These are phyloP conservation scores for Colletotrichum echinochloae DNA, from an alignment of 2,329 filamentous ascomycete species.

Conservation along the genomic window DNA sequence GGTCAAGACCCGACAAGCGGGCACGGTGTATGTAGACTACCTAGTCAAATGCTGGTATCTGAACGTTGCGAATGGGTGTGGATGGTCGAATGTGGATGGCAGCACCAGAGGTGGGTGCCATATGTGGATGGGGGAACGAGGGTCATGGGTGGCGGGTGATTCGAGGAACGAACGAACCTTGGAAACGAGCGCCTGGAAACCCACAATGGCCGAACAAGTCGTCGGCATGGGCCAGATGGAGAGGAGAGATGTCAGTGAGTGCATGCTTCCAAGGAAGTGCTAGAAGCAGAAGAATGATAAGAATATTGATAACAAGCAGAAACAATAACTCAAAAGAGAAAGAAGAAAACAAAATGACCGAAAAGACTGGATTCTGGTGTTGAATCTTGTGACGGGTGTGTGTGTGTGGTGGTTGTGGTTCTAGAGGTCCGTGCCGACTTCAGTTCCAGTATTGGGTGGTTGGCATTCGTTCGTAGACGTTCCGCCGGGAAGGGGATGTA, in stretches of 20 bases:
- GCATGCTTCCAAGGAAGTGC: neutral
- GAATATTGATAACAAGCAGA: no score
- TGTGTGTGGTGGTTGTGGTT: constrained; percentile 9
- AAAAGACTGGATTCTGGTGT: neutral
- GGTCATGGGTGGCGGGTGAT: neutral
- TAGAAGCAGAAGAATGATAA: neutral
- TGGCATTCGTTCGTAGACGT: constrained; percentile 4
- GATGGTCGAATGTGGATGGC: neutral
- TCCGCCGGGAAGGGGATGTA: neutral
- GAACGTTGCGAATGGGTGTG: neutral
- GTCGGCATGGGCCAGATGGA: neutral
- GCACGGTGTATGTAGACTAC: constrained; percentile 21
- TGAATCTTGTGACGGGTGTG: neutral
- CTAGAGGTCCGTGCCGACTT: constrained; percentile 16
- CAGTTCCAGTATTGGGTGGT: neutral
- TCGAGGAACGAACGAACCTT: neutral
- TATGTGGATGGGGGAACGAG: neutral
- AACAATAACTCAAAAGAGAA: neutral
- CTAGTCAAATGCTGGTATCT: constrained; percentile 13
- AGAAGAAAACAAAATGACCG: neutral
- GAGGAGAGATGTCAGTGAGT: neutral
- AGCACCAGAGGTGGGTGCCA: constrained; percentile 1
- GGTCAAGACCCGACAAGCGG: constrained; percentile 29
- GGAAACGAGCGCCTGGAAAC: neutral
- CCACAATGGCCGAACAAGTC: neutral